These are phyloP conservation scores for Debaryomyces hansenii DNA, from an alignment of 805 yeast species.

Conservation along the genomic window DNA sequence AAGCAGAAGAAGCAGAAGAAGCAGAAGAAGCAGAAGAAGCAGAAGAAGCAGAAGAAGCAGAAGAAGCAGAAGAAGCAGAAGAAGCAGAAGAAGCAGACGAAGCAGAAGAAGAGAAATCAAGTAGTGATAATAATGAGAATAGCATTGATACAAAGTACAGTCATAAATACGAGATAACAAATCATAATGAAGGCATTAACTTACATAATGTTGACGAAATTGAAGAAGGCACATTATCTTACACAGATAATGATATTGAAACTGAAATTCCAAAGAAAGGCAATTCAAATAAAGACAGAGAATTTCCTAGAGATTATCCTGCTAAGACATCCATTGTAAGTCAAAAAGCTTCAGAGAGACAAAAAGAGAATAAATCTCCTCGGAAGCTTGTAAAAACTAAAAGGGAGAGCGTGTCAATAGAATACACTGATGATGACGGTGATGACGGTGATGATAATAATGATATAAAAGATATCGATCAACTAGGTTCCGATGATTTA, in stretches of 20 bases:
- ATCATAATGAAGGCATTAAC: too few relatives aligned
- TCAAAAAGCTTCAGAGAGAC: neutral
- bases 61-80: neutral
- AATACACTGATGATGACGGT: neutral
- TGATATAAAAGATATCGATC: neutral
- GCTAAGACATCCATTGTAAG: too few relatives aligned
- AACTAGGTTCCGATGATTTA: neutral
- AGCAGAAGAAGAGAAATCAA: neutral
- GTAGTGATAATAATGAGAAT: neutral
- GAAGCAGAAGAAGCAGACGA: conserved; percentile 2
- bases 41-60: neutral
- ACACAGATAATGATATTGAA: too few relatives aligned
- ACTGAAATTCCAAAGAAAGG: too few relatives aligned
- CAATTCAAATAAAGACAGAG: too few relatives aligned
- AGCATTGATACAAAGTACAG: neutral
- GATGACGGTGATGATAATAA: neutral
- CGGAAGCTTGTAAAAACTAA: neutral
- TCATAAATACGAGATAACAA: too few relatives aligned
- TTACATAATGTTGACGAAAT: too few relatives aligned
- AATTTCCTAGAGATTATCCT: too few relatives aligned
- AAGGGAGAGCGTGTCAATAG: neutral
- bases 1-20: neutral
- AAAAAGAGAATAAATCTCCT: neutral
- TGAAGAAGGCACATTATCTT: too few relatives aligned
- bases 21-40: neutral